phyloP scores from a whole-genome alignment of 2,329 filamentous ascomycete genomes.

The Aspergillus ochraceus region DNA sequence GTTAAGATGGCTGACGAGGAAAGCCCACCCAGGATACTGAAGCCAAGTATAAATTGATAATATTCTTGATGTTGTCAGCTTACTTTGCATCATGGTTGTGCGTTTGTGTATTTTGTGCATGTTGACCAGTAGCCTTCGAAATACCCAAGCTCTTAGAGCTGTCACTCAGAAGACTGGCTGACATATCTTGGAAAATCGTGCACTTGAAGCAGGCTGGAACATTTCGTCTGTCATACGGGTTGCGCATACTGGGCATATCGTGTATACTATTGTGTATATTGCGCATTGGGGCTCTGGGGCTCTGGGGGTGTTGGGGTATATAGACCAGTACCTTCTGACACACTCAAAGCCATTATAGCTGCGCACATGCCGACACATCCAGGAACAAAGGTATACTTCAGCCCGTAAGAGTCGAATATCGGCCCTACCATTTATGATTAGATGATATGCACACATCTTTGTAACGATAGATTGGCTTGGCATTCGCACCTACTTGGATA shows the following conservation, averaged over 20 bases:
- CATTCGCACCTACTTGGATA: conserved; percentile 28
- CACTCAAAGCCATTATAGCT: conserved; percentile 12
- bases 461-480: neutral
- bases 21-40: conserved; percentile 11
- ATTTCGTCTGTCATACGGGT: too few relatives aligned
- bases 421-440: conserved; percentile 21
- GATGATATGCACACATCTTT: neutral
- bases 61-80: conserved; percentile 3
- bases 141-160: too few relatives aligned
- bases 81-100: neutral
- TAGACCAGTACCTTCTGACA: conserved; percentile 9
- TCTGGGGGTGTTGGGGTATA: too few relatives aligned
- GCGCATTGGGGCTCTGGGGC: too few relatives aligned
- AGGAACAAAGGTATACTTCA: conserved; percentile 27
- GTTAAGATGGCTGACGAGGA: conserved; percentile 13
- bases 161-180: too few relatives aligned
- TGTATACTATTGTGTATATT: too few relatives aligned
- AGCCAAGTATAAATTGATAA: conserved; percentile 12
- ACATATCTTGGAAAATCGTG: too few relatives aligned
- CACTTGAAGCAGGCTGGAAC: too few relatives aligned
- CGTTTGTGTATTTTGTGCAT: too few relatives aligned
- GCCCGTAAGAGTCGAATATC: conserved; percentile 33
- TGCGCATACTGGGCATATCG: neutral
- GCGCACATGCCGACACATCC: conserved; percentile 25
- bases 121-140: too few relatives aligned